These are phyloP conservation scores for Chrysopogon serrulatus DNA, from an alignment of 176 grass and related monocot genomes.

Conservation along the genomic window DNA sequence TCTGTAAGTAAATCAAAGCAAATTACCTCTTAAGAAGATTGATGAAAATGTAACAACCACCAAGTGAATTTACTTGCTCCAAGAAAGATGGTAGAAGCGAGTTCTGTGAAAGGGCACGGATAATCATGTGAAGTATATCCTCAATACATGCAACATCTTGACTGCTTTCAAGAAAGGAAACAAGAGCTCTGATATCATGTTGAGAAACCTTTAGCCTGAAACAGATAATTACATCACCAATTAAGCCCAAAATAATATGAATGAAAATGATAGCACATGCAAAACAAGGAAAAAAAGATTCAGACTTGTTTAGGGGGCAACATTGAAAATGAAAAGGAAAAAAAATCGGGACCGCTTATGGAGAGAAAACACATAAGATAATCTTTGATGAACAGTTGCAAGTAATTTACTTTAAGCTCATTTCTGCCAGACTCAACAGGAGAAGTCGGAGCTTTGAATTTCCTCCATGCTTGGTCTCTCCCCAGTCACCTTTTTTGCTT, in stretches of 20 bases:
- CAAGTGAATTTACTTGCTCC: constrained; percentile 82
- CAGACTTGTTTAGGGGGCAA: neutral
- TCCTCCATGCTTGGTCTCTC: constrained; percentile 73
- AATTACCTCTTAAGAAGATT: constrained; percentile 93
- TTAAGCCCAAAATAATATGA: neutral
- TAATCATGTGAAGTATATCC: constrained; percentile 91
- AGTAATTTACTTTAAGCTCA: constrained; percentile 72
- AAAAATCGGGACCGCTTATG: neutral
- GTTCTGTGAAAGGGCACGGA: constrained; percentile 74
- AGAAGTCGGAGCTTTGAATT: constrained; percentile 86
- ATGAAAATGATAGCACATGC: neutral
- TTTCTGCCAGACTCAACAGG: constrained; percentile 92
- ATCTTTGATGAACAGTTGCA: constrained; percentile 45
- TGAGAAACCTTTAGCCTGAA: constrained; percentile 77
- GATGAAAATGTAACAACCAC: constrained; percentile 88
- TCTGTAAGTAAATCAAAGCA: neutral
- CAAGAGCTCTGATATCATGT: constrained; percentile 79
- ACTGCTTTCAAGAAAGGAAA: constrained; percentile 94
- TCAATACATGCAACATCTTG: constrained; percentile 95
- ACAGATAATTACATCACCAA: constrained; percentile 18
- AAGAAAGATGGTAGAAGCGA: constrained; percentile 72
- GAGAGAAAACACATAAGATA: constrained; percentile 26
- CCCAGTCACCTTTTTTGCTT: constrained; percentile 63
- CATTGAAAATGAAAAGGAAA: constrained; percentile 6
- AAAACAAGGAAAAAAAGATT: constrained; percentile 28